A percentile compares a stretch with the other conserved stretches of the same genome.
Evolutionary conservation across 2,329 filamentous ascomycete species (phyloP).

Genomic region (Lachnellula willkommii): DNA sequence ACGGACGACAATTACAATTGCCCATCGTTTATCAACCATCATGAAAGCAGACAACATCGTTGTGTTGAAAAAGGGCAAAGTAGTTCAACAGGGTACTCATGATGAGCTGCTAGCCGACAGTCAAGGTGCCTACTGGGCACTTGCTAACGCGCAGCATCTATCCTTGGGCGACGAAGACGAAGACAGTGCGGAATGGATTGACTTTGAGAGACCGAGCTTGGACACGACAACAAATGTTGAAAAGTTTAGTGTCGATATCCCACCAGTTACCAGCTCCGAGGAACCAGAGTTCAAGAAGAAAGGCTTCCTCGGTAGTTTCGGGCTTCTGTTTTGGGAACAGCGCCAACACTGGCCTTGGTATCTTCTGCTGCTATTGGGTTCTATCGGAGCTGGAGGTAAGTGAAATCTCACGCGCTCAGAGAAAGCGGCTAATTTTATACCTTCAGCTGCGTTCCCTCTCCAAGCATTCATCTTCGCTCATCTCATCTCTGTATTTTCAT

Average conservation of each 20-base stretch:
- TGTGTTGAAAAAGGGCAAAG: slow-evolving; percentile 65
- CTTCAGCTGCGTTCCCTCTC: slow-evolving; percentile 35
- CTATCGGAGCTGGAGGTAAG: slow-evolving; percentile 28
- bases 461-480: slow-evolving; percentile 30
- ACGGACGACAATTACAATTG: slow-evolving; percentile 59
- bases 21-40: slow-evolving; percentile 65
- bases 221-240: slow-evolving; percentile 3
- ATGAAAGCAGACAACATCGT: slow-evolving; percentile 74
- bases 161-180: neutral
- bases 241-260: slow-evolving; percentile 7
- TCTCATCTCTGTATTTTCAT: slow-evolving; percentile 29
- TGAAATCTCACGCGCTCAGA: slow-evolving; percentile 9
- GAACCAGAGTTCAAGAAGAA: neutral
- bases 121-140: slow-evolving; percentile 58
- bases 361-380: slow-evolving; percentile 42
- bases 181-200: neutral
- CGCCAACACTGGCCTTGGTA: slow-evolving; percentile 45
- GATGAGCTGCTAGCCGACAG: slow-evolving; percentile 57
- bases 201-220: slow-evolving; percentile 3
- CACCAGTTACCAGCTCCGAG: neutral
- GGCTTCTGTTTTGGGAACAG: slow-evolving; percentile 52
- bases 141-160: slow-evolving; percentile 59
- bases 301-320: slow-evolving; percentile 23
- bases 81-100: slow-evolving; percentile 72
- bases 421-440: slow-evolving; percentile 20